Conservation (phyloP, 495 filamentous ascomycete genomes). For the Rusavskia elegans region DNA sequence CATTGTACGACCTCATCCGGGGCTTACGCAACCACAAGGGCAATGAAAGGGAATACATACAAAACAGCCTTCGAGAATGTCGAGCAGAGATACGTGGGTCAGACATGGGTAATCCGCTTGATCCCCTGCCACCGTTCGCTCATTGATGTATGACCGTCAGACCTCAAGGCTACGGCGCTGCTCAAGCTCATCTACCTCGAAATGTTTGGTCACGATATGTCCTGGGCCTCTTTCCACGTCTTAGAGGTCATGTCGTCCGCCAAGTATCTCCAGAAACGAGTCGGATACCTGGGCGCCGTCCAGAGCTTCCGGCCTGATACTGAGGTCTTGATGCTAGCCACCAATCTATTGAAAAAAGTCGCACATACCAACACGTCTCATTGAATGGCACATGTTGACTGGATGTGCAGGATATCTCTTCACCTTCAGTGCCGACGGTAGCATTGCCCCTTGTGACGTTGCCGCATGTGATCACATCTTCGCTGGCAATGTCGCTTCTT, state of each 20-base stretch:
- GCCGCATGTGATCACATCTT: slow-evolving; percentile 81
- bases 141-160: slow-evolving; percentile 28
- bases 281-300: slow-evolving; percentile 89
- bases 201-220: slow-evolving; percentile 99
- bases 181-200: slow-evolving; percentile 93
- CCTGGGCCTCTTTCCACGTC: slow-evolving; percentile 95
- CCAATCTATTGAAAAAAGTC: slow-evolving; percentile 93
- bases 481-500: slow-evolving; percentile 74
- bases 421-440: slow-evolving; percentile 55
- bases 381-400: slow-evolving; percentile 3
- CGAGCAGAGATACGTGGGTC: slow-evolving; percentile 73
- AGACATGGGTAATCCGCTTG: slow-evolving; percentile 57
- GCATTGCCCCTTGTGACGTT: slow-evolving; percentile 73
- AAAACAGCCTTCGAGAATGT: slow-evolving; percentile 84
- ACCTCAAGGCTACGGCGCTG: slow-evolving; percentile 89
- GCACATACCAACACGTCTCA: not conserved
- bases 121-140: not conserved
- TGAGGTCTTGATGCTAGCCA: slow-evolving; percentile 93
- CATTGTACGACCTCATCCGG: slow-evolving; percentile 94
- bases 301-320: slow-evolving; percentile 94
- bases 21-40: slow-evolving; percentile 89
- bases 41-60: slow-evolving; percentile 83
- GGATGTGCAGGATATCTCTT: slow-evolving; percentile 53
- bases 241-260: slow-evolving; percentile 95
- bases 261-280: slow-evolving; percentile 87